Evolutionary conservation across 768 basidiomycete species (phyloP), one percentile per base, ranked within the genome.

Genomic region (Mycena rebaudengoi): DNA sequence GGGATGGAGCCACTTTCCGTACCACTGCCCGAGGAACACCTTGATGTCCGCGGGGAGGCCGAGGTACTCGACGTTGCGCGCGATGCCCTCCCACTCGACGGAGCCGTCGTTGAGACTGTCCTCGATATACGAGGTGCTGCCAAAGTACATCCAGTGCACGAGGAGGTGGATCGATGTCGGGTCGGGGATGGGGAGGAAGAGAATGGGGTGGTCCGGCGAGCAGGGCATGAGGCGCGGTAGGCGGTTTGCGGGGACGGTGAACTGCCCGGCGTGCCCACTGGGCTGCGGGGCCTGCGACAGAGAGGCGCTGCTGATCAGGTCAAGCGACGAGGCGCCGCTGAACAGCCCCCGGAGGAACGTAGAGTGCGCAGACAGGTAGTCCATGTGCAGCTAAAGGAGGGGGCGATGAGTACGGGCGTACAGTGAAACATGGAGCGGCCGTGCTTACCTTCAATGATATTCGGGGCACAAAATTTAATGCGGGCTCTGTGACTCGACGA

Each of bases 41-140:
- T 93, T 95, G 75, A 96, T 87, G 43, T 91, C 89, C 18, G 87
- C 78, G 53, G 87, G 82, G 64, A 96, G 83, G 20, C 88, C 90
- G 49, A 97, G 88, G 71, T 94, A 96, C 73, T 96, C 94, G 72
- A 91, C 94, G 74, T 96, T 97, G 62, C 91, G 88, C 20, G 92
- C 92, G 63, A 96, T 81, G 28, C 92, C 93, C 69, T 95, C 91
- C 95, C 94, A 96, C 46, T 86, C 86, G 44, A 94, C 83, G 52
- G 81, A 74, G 20, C 90, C 88, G 20, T 81, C 77, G 63, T 86
- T 84, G 13, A 97, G 85, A 40, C 85, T 88, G 23, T 86, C 82
- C 70, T 91, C 86, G 69, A 97, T 89, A 55, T 81, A 82, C 41
- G 79, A 75, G 13, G 86, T 86, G 64, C 85, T 81, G 29, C 92